phyloP scores from a whole-genome alignment of 176 grass and related monocot species.

The Elymus sibiricus region DNA sequence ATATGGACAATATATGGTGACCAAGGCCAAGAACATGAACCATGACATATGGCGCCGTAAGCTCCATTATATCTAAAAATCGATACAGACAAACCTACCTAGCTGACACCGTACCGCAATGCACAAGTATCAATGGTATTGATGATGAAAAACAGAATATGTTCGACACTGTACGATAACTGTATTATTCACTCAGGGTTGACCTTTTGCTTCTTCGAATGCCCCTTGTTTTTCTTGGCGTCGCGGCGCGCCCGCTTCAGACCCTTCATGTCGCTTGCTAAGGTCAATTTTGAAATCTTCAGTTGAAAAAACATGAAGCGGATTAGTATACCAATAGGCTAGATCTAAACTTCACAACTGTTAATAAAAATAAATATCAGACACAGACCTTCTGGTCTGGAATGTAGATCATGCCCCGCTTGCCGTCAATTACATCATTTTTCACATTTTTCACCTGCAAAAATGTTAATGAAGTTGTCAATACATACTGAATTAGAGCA shows the following conservation, averaged over 20 bases:
- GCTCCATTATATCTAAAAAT: too few relatives aligned
- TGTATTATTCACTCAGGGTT: conserved; percentile 32
- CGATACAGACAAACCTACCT: too few relatives aligned
- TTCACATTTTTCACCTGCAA: conserved; percentile 84
- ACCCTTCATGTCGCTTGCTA: conserved; percentile 44
- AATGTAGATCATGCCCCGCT: conserved; percentile 57
- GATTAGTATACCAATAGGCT: background rate
- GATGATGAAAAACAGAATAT: too few relatives aligned
- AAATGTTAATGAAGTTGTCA: background rate
- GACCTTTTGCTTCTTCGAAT: conserved; percentile 64
- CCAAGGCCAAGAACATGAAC: too few relatives aligned
- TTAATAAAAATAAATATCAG: background rate
- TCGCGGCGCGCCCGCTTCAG: conserved; percentile 69
- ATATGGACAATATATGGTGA: too few relatives aligned
- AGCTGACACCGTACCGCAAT: too few relatives aligned
- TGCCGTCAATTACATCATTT: conserved; percentile 46
- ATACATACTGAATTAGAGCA: background rate
- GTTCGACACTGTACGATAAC: too few relatives aligned
- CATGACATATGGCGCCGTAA: too few relatives aligned
- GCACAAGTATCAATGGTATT: too few relatives aligned
- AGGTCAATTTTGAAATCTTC: conserved; percentile 65
- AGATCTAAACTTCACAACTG: background rate
- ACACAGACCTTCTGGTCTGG: conserved; percentile 57
- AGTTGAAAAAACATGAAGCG: background rate
- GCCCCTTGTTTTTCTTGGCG: conserved; percentile 59